phyloP scores from a whole-genome alignment of 495 filamentous ascomycete species.

The Penicillium diatomitis region DNA sequence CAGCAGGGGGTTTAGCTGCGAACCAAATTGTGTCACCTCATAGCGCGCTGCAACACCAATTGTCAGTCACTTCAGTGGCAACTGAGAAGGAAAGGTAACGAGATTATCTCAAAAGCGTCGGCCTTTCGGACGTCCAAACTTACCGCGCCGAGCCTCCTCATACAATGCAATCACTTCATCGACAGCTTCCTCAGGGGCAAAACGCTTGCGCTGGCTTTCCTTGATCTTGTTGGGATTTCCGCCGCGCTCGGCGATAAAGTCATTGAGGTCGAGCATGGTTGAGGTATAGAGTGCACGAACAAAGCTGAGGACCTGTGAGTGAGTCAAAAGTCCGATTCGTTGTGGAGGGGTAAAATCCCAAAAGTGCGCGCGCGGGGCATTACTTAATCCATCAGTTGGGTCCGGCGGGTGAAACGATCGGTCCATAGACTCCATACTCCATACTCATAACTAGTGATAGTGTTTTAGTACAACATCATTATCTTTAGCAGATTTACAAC shows the following conservation, averaged over 20 bases:
- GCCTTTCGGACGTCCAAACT: not conserved
- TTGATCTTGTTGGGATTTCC: slow-evolving; percentile 83
- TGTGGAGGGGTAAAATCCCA: slow-evolving; percentile 23
- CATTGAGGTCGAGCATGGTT: slow-evolving; percentile 68
- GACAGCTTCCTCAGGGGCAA: slow-evolving; percentile 70
- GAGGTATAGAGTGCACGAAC: not conserved
- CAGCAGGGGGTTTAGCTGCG: slow-evolving; percentile 76
- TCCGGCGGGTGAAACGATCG: not conserved
- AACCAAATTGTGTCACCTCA: slow-evolving; percentile 64
- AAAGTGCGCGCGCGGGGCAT: slow-evolving; percentile 11
- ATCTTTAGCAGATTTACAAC: no score
- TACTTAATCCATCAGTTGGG: slow-evolving; percentile 11
- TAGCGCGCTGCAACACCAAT: slow-evolving; percentile 55
- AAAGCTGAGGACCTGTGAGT: slow-evolving; percentile 1
- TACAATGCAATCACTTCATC: slow-evolving; percentile 85
- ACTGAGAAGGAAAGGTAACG: no score
- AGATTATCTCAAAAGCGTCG: no score
- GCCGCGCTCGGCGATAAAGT: slow-evolving; percentile 78
- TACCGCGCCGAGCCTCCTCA: slow-evolving; percentile 78
- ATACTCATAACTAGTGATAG: not conserved
- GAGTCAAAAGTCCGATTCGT: slow-evolving; percentile 10
- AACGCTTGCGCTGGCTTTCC: slow-evolving; percentile 75
- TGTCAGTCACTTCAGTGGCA: not conserved
- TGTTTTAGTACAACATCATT: no score
- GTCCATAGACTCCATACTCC: not conserved